phyloP scores from a whole-genome alignment of 139 green algal genomes.

The Limnomonas spitsbergensis region DNA sequence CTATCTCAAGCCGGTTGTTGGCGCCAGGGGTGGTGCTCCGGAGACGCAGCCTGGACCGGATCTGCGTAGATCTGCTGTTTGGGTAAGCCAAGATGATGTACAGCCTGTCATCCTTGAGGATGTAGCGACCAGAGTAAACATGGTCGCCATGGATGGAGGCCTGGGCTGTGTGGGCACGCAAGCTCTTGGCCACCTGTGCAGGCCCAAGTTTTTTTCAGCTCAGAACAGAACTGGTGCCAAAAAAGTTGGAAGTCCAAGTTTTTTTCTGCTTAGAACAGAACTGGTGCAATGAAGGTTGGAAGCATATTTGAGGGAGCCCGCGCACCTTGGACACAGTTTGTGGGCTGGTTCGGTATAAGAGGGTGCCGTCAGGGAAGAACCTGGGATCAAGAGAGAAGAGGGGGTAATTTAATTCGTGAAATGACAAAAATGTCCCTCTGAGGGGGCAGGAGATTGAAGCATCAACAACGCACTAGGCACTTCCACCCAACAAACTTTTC shows the following conservation, averaged over 20 bases:
- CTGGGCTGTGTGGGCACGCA: not conserved
- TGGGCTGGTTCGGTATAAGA: slow-evolving; percentile 78
- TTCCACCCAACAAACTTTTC: too few species aligned
- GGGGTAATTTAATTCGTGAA: not conserved
- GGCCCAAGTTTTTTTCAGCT: too few species aligned
- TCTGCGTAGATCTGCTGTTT: slow-evolving; percentile 62
- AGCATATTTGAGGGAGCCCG: too few species aligned
- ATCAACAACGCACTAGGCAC: too few species aligned
- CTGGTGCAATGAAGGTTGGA: too few species aligned
- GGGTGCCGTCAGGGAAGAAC: slow-evolving; percentile 69
- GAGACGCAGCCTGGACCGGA: slow-evolving; percentile 56
- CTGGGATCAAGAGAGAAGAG: slow-evolving; percentile 55
- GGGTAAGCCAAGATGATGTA: slow-evolving; percentile 54
- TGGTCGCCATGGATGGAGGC: not conserved
- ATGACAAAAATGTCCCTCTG: too few species aligned
- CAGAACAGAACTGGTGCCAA: not conserved
- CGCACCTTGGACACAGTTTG: slow-evolving; percentile 49
- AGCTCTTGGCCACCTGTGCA: slow-evolving; percentile 11
- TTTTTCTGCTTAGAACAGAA: not conserved
- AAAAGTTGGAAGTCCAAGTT: not conserved
- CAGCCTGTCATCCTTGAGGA: slow-evolving; percentile 39
- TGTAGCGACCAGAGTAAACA: slow-evolving; percentile 1
- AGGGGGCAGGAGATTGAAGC: too few species aligned
- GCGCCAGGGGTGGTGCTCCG: slow-evolving; percentile 62
- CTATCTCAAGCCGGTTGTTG: slow-evolving; percentile 75